Evolutionary conservation across 164 flowering plant species (phyloP), one percentile per base, ranked within the genome.

Genomic region (Taxillus chinensis): DNA sequence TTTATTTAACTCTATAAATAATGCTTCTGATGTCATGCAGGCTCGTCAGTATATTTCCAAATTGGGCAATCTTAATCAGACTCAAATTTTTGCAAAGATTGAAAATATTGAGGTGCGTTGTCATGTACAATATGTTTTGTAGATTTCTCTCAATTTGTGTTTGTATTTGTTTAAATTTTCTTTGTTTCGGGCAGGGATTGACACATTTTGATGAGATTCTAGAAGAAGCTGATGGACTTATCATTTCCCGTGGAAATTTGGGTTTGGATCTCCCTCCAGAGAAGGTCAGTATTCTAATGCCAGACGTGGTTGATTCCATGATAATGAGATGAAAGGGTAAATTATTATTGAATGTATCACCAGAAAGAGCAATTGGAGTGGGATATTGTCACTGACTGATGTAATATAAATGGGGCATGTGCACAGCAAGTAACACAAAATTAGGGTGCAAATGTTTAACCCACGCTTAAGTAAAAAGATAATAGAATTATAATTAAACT

Each of bases 231-330:
- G 90, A 86, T 69, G 92, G 92, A 7, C 68, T 86, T 58, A 85
- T 86, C 67, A 72, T 86, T 13, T 73, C 92, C 53, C 87, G 92
- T 67, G 92, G 92, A 59, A 86, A 84, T 74, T 76, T 86, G 71
- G 90, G 92, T 38, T 73, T 86, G 43, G 92, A 86, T 78, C 88
- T 86, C 38, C 88, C 92, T 45, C 87, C 90, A 61, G 92, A 86
- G 75, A 86, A 85, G 90, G 92, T 86, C 17, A 68, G 68, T 38
- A 62, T 62, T 45, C 43, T 15, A 5, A 39, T 61, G 41, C 12
- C 8, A 16, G 16, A 2, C 27, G 27, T 27, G 2, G 27, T 27
- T 27, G 27, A 27, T 27, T 27, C 27, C 27, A 27, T 27, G 27
- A 2, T 27, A 27, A 27, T 27, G 27, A 27, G 27, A 27, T 27